phyloP scores from a whole-genome alignment of 306 rosid genomes.

The Inga oerstediana region DNA sequence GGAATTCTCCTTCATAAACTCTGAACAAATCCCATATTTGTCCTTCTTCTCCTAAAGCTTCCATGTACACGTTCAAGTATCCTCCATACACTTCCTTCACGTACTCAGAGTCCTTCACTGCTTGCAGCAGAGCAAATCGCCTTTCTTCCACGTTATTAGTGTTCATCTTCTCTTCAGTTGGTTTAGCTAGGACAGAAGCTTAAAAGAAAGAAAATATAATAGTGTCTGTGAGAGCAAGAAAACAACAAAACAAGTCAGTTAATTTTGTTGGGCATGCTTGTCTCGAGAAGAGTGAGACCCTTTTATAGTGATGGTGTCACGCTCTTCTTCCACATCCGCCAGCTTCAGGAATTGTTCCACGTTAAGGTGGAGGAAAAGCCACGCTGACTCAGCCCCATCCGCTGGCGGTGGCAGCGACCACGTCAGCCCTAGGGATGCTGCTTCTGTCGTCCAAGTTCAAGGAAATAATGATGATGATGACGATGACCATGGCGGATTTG shows the following conservation, averaged over 20 bases:
- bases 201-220: not conserved
- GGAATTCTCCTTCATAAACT: slow-evolving; percentile 63
- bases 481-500: too few species aligned
- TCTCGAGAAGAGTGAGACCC: not conserved
- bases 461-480: slow-evolving; percentile 48
- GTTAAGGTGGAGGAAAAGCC: not conserved
- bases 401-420: slow-evolving; percentile 18
- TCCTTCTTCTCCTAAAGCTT: slow-evolving; percentile 67
- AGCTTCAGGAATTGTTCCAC: slow-evolving; percentile 22
- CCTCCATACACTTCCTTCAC: slow-evolving; percentile 62
- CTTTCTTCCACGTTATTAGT: not conserved
- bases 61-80: slow-evolving; percentile 56
- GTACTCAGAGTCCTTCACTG: slow-evolving; percentile 62
- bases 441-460: slow-evolving; percentile 75
- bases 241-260: not conserved
- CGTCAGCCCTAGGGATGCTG: slow-evolving; percentile 70
- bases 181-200: not conserved
- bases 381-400: slow-evolving; percentile 23
- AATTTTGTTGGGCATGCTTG: not conserved
- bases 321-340: slow-evolving; percentile 11
- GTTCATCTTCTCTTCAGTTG: slow-evolving; percentile 1
- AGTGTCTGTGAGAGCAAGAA: not conserved
- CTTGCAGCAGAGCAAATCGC: slow-evolving; percentile 60
- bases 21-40: slow-evolving; percentile 69
- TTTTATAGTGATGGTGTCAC: not conserved